Conservation (phyloP, 2,329 filamentous ascomycete genomes). For the Cercospora beticola region DNA sequence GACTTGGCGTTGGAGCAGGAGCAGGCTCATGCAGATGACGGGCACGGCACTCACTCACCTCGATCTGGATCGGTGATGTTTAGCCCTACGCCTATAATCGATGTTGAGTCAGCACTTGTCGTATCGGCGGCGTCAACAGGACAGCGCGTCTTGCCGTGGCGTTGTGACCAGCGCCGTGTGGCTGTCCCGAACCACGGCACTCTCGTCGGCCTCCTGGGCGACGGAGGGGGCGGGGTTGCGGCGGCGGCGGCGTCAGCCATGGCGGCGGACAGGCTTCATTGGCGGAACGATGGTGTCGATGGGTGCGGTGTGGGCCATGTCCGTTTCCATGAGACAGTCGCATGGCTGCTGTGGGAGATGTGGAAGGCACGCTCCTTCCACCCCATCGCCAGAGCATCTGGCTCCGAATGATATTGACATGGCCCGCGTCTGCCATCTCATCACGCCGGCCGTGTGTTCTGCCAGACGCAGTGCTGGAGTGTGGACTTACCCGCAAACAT, state of each 20-base stretch:
- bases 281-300: neutral
- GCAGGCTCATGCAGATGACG: neutral
- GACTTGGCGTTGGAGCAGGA: neutral
- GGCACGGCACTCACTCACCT: constrained; percentile 7
- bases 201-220: neutral
- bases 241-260: neutral
- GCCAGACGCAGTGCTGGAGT: neutral
- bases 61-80: constrained; percentile 30
- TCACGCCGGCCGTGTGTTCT: neutral
- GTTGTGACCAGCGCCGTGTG: constrained; percentile 1
- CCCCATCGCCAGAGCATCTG: neutral
- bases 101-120: constrained; percentile 5
- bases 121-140: neutral
- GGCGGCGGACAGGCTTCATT: neutral
- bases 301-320: neutral
- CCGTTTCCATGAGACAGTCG: neutral
- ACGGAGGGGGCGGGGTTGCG: neutral
- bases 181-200: constrained; percentile 19
- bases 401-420: neutral
- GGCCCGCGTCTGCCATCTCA: neutral
- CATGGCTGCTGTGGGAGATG: neutral
- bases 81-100: constrained; percentile 17
- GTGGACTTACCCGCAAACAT: constrained; percentile 20
- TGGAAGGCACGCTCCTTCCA: neutral
- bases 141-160: neutral